Percentiles rank a stretch among this genome's conserved stretches.
Conservation (phyloP, 2,329 filamentous ascomycete genomes). For the Apiospora sp. region DNA sequence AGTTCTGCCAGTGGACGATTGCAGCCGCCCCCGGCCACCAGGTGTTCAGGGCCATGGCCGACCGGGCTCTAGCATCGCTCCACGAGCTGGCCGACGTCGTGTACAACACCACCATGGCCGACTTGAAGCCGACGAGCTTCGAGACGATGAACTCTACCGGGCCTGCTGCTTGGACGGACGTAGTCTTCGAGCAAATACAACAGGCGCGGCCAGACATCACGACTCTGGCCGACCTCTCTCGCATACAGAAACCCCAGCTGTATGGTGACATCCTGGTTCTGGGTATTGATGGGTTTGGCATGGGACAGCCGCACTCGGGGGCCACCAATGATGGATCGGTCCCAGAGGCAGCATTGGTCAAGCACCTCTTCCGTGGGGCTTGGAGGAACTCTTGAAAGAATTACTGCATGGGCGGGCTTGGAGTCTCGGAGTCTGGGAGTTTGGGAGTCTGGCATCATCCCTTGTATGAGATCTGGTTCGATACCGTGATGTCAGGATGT, state of each 20-base stretch:
- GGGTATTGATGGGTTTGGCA: conserved; percentile 40
- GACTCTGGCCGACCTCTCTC: conserved; percentile 28
- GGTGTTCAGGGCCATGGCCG: conserved; percentile 39
- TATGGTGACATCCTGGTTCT: conserved; percentile 36
- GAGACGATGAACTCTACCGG: conserved; percentile 45
- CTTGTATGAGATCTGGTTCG: neutral
- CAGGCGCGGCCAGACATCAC: conserved; percentile 32
- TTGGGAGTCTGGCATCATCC: neutral
- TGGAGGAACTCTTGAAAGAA: conserved; percentile 29
- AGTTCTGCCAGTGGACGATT: conserved; percentile 48
- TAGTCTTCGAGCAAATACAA: conserved; percentile 40
- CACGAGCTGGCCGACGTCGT: conserved; percentile 29
- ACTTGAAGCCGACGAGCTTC: conserved; percentile 35
- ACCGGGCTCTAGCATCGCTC: conserved; percentile 35
- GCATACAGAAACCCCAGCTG: conserved; percentile 28
- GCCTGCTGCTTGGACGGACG: conserved; percentile 43
- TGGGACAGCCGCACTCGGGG: conserved; percentile 39
- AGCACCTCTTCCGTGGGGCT: conserved; percentile 37
- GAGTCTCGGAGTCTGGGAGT: conserved; percentile 1
- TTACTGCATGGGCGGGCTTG: neutral
- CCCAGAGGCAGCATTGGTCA: conserved; percentile 37
- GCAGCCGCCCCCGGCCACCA: conserved; percentile 44
- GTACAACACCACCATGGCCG: conserved; percentile 17
- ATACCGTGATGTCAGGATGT: neutral
- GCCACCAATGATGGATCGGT: conserved; percentile 40